These are phyloP conservation scores for Ganoderma boninense DNA, from an alignment of 1,284 basidiomycete genomes.

Conservation along the genomic window DNA sequence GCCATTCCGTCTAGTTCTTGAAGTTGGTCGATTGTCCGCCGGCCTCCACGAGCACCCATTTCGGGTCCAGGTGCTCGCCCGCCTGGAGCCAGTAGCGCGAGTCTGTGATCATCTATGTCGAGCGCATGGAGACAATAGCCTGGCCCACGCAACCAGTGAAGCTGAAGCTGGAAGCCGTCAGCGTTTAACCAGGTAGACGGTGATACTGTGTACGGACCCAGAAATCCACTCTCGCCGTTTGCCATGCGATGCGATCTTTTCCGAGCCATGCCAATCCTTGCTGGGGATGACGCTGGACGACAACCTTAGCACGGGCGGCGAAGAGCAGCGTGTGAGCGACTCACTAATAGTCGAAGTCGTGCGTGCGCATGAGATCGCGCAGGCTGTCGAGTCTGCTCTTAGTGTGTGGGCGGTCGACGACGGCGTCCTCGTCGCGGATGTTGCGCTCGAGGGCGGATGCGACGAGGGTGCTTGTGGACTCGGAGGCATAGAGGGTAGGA, in stretches of 20 bases:
- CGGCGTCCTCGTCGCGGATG: slow-evolving; percentile 65
- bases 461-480: slow-evolving; percentile 75
- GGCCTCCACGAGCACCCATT: slow-evolving; percentile 81
- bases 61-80: slow-evolving; percentile 74
- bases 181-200: background rate
- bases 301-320: slow-evolving; percentile 19
- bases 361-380: slow-evolving; percentile 74
- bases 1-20: slow-evolving; percentile 83
- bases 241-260: slow-evolving; percentile 85
- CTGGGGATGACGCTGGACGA: slow-evolving; percentile 71
- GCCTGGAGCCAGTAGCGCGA: slow-evolving; percentile 93
- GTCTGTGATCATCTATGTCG: slow-evolving; percentile 84
- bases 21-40: slow-evolving; percentile 62
- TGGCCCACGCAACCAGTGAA: slow-evolving; percentile 88
- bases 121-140: slow-evolving; percentile 75
- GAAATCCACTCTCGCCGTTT: slow-evolving; percentile 87
- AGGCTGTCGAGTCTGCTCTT: slow-evolving; percentile 70
- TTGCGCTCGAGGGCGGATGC: slow-evolving; percentile 76
- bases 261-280: slow-evolving; percentile 91
- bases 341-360: slow-evolving; percentile 87
- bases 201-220: slow-evolving; percentile 57
- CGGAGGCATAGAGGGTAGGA: slow-evolving; percentile 58
- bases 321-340: slow-evolving; percentile 43
- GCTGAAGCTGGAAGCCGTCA: slow-evolving; percentile 46
- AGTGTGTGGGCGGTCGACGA: slow-evolving; percentile 64